Conservation (phyloP, 1,284 basidiomycete species). For the Rhodotorula glutinis region DNA sequence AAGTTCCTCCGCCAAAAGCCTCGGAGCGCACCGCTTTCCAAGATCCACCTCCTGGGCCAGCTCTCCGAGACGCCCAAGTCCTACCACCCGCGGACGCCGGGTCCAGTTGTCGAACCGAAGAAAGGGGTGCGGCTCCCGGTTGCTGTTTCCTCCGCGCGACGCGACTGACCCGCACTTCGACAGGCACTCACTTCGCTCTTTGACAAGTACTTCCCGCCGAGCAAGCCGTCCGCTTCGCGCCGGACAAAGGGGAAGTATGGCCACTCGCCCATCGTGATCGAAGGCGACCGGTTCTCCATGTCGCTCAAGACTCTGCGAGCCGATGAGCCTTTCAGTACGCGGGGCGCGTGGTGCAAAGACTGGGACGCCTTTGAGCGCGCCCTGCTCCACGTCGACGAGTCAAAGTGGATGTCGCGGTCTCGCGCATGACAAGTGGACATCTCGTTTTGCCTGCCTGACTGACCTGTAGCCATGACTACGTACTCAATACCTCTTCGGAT, state of each 20-base stretch:
- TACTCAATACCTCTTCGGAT: too few relatives aligned
- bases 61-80: conserved; percentile 14
- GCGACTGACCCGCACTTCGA: neutral
- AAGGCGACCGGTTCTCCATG: conserved; percentile 24
- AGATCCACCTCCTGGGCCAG: conserved; percentile 29
- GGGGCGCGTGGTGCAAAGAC: conserved; percentile 33
- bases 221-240: neutral
- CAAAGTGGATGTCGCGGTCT: conserved; percentile 11
- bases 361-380: conserved; percentile 36
- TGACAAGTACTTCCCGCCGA: neutral
- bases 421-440: too few relatives aligned
- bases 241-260: conserved; percentile 10
- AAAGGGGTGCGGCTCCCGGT: conserved; percentile 3
- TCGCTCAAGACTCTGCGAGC: conserved; percentile 23
- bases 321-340: conserved; percentile 2
- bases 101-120: neutral
- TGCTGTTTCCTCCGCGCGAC: neutral
- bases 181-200: conserved; percentile 14
- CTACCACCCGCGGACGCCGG: conserved; percentile 29
- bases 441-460: too few relatives aligned
- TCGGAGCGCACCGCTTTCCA: conserved; percentile 9
- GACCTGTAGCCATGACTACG: too few relatives aligned
- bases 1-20: conserved; percentile 13
- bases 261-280: conserved; percentile 30
- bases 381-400: conserved; percentile 22